Evolutionary conservation across 306 rosid species (phyloP), one percentile per base, ranked within the genome.

Genomic region (Lathyrus tuberosus): DNA sequence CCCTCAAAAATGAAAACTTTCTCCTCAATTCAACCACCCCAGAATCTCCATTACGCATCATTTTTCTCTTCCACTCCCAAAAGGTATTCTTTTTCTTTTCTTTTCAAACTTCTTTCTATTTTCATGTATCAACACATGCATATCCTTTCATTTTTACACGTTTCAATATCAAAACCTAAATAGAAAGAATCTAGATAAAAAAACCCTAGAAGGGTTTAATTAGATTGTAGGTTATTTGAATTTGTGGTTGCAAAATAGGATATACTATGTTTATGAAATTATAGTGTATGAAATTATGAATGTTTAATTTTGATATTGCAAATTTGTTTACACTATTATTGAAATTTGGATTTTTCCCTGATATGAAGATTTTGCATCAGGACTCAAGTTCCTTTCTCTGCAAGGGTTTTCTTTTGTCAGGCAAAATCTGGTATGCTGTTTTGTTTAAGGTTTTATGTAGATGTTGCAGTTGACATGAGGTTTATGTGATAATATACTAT

Each of bases 401-500:
- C 83, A 66, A 90, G 75, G 75, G 28, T 68, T 69, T 86, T 85
- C 75, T 63, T 71, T 72, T 88, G 88, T 72, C 86, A 51, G 49
- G 90, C 90, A 28, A 88, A 81, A 31, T 82, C 79, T 37, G 88
- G 97, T 93, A 79, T 76, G 91, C 61, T 52, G 31, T 71, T 52
- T 0, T 30, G n/a, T 30, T 10, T 17, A 11, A 44, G 24, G 53
- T 59, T 22, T 66, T 18, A 10, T 52, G 15, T 16, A 8, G 65
- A 60, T 67, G 54, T 69, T 69, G 61, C 10, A 24, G n/a, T 63
- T 67, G 51, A 47, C 18, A 30, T 73, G 76, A 43, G 71, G 60
- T 28, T 74, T 31, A 38, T 59, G 59, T 82, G 26, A 47, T 63
- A 20, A 63, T 63, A 18, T 63, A 41, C 54, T 56, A 70, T 65